Evolutionary conservation across 2,329 filamentous ascomycete genomes (phyloP).

Genomic region (Curvularia spicifera): DNA sequence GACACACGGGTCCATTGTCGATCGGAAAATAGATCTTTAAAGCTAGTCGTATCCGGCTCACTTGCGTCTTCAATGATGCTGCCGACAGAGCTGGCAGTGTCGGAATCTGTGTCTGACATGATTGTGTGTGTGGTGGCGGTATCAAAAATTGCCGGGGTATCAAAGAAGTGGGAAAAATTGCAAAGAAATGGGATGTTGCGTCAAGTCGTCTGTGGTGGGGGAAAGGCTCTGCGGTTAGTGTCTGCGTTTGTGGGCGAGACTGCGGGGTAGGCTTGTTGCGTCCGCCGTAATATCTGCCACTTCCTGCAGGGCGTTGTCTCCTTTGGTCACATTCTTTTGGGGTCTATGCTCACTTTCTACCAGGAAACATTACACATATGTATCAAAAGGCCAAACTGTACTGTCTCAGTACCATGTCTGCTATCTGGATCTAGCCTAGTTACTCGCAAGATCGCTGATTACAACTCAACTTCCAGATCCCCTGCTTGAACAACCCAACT

Average conservation of each 20-base stretch:
- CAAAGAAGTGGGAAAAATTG: conserved; percentile 7
- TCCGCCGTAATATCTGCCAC: conserved; percentile 22
- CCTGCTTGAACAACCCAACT: no score
- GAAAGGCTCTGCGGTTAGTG: conserved; percentile 36
- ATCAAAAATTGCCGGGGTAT: not conserved
- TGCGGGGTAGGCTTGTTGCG: conserved; percentile 33
- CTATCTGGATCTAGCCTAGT: no score
- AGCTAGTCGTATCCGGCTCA: conserved; percentile 44
- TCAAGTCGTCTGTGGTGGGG: conserved; percentile 20
- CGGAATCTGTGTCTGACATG: conserved; percentile 43
- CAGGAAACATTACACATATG: no score
- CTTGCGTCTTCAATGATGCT: conserved; percentile 45
- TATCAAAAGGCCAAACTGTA: no score
- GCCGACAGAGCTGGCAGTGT: conserved; percentile 42
- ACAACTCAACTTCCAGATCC: no score
- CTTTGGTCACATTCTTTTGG: not conserved
- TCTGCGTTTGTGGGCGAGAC: conserved; percentile 38
- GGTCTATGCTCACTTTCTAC: no score
- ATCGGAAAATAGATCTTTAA: conserved; percentile 48
- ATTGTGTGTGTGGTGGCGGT: conserved; percentile 3
- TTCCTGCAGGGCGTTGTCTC: not conserved
- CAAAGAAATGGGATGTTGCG: not conserved
- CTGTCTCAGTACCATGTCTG: no score
- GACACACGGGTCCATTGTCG: conserved; percentile 37
- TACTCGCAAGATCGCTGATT: no score